Conservation (phyloP, 2,329 filamentous ascomycete genomes). For the Grosmannia clavigera region DNA sequence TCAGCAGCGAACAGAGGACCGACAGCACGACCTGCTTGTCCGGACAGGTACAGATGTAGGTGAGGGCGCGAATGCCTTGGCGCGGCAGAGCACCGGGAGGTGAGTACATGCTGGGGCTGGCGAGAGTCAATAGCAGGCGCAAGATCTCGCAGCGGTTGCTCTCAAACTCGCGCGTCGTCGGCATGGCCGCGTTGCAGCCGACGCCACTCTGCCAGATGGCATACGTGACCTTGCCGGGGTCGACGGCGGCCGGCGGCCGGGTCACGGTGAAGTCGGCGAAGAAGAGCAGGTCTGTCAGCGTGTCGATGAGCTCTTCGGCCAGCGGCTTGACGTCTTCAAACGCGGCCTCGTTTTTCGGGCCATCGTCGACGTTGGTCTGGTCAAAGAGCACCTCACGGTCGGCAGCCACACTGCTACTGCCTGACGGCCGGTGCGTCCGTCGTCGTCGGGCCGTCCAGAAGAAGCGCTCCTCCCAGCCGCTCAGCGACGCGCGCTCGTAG, state of each 20-base stretch:
- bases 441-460: constrained; percentile 75
- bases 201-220: constrained; percentile 98
- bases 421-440: constrained; percentile 31
- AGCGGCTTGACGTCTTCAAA: constrained; percentile 77
- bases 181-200: constrained; percentile 80
- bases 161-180: constrained; percentile 83
- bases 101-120: constrained; percentile 90
- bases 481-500: constrained; percentile 76
- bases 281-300: constrained; percentile 79
- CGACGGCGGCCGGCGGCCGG: constrained; percentile 39
- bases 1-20: constrained; percentile 80
- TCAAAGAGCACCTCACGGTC: constrained; percentile 71
- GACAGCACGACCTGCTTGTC: constrained; percentile 90
- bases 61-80: constrained; percentile 71
- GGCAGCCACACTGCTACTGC: constrained; percentile 31
- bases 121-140: constrained; percentile 70
- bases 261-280: constrained; percentile 83
- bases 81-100: constrained; percentile 67
- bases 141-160: constrained; percentile 86
- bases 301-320: constrained; percentile 86
- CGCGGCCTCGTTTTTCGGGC: constrained; percentile 38
- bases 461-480: constrained; percentile 81
- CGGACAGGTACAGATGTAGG: constrained; percentile 74
- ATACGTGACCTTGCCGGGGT: constrained; percentile 65
- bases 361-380: constrained; percentile 1